These are phyloP conservation scores for Eucalyptus curtisii DNA, from an alignment of 345 rosid genomes.

Conservation along the genomic window DNA sequence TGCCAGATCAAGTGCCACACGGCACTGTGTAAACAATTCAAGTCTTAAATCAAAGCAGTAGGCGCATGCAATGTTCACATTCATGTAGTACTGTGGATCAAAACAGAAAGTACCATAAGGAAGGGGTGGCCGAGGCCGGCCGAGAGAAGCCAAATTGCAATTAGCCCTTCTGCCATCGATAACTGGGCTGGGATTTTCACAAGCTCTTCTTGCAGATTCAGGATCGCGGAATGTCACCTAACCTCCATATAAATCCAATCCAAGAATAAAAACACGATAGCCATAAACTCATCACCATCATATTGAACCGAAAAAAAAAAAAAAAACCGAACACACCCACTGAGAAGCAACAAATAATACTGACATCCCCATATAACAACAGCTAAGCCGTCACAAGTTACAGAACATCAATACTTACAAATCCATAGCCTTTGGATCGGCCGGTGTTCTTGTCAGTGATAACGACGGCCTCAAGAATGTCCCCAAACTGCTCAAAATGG, in stretches of 20 bases:
- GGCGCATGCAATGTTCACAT: not conserved
- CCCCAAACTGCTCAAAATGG: constrained; percentile 27
- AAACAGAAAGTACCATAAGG: constrained; percentile 3
- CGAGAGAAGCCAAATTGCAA: constrained; percentile 24
- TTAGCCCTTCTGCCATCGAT: constrained; percentile 31
- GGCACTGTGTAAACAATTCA: not conserved
- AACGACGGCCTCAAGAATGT: constrained; percentile 28
- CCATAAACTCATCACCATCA: not conserved
- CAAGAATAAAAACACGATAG: not conserved
- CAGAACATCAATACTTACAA: constrained; percentile 2
- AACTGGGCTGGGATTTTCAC: constrained; percentile 22
- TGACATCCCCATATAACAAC: not conserved
- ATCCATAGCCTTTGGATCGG: constrained; percentile 37
- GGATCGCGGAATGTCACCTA: constrained; percentile 14
- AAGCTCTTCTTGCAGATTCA: constrained; percentile 22
- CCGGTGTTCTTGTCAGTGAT: constrained; percentile 26
- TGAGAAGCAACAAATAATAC: not conserved
- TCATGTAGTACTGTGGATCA: not conserved
- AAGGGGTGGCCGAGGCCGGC: constrained; percentile 12
- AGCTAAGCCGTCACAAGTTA: not conserved
- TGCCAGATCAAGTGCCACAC: not conserved
- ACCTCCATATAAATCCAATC: not conserved
- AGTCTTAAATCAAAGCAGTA: not conserved
- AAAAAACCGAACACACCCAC: not conserved
- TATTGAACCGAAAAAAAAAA: not conserved